Base-by-base conservation (phyloP, 2,329 filamentous ascomycete genomes). In the Niveomyces coronatus region DNA sequence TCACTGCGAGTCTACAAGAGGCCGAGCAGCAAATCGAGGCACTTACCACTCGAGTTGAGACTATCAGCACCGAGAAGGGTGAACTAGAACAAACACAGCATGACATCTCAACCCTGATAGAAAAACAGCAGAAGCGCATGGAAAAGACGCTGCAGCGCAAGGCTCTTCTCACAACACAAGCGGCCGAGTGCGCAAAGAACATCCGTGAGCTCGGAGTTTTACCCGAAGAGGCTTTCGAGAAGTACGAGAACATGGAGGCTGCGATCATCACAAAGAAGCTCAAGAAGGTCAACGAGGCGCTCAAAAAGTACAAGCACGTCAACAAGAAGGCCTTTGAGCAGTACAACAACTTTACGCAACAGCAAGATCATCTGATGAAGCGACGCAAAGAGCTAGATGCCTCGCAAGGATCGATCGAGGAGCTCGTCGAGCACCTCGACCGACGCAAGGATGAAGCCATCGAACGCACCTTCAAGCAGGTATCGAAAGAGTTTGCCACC, bases 281-380 rank as follows among this genome's bases (percentile, higher is more conserved):
- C 17, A 87, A 91, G 63, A 93, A 88, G 53, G 86, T 89, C 53
- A 93, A 94, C 46, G 85, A 94, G 50, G 79, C 84, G 0, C 70
- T 96, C 39, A 96, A 96, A 65, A 94, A 95, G 57, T 96, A 91
- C 64, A 86, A 87, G 39, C 86, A 95, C 53, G 88, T 98, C 64
- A 98, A 98, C 74, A 98, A 96, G 66, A 96, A 98, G 64, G 91
- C 91, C 0, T 94, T 96, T 55, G 93, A 98, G 62, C 91, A 98
- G 59, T 98, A 96, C 67, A 93, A 89, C 64, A 94, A 81, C 63
- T 98, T 96, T 58, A 95, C 89, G 7, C 83, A 80, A 35, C 86
- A 95, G 61, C 82, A 93, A 41, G 88, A 94, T 45, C 82, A 82
- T 16, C 70, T 98, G 14, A 83, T 84, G 35, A 82, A 84, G 53